Base-by-base conservation (phyloP, 2,329 filamentous ascomycete species). In the Clarireedia paspali region DNA sequence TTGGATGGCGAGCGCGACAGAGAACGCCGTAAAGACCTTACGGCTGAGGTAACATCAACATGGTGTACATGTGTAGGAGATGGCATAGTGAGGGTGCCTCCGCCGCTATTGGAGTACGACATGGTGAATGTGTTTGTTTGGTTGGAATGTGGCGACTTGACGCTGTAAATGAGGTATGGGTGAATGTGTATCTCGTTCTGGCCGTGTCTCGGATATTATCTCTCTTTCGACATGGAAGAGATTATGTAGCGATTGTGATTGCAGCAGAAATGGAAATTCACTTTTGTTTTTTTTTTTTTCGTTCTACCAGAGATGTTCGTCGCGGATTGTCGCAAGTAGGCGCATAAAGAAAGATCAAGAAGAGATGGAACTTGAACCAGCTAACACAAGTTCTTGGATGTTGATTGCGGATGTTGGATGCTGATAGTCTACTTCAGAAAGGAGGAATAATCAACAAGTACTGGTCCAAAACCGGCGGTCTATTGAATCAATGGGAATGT, bases 1-100 rank as follows among this genome's bases (percentile, higher is more conserved):
- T 94, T 95, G 34, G 92, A 96, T 10, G 92, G 92, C n/a, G 92
- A 96, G 65, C 91, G 83, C 56, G 91, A 96, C 61, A 96, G 78
- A 26, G 92, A 96, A 64, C 90, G 88, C 62, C 91, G 82, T 57
- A 96, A 77, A 66, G 90, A 88, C 68, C 89, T 83, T 61, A 96
- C 88, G 57, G 88, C 86, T 50, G 88, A 84, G 59, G 88, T 86
- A 62, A 89, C 84, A 74, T 95, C 89, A 66, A 92, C 87, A 72
- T 88, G 86, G 70, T 89, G 88, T 59, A 84, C 83, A 66, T 89
- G 85, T 48, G 88, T 92, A 57, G 92, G 91, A 60, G 91, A 96
- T 62, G 90, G 85, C 65, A 96, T 78, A 67, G 94, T 90, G 66
- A 95, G 78, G 57, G 89, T 92, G 67, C 89, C 89, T 69, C 88